These are phyloP conservation scores for Trichosporon faecale DNA, from an alignment of 1,284 basidiomycete species.

Conservation along the genomic window DNA sequence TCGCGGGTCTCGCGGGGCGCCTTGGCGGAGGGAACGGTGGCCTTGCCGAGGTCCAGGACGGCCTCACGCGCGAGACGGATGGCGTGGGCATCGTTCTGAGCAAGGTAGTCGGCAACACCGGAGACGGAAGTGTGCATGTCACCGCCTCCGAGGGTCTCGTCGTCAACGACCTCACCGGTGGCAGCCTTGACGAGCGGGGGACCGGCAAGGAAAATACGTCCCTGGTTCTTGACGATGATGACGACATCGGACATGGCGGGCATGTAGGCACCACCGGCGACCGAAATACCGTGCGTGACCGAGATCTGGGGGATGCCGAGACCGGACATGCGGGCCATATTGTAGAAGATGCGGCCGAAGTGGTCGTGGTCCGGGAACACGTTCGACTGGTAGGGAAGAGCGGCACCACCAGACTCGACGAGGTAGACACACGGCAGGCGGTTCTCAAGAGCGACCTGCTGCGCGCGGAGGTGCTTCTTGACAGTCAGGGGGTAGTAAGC, in stretches of 20 bases:
- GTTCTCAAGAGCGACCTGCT: constrained; percentile 83
- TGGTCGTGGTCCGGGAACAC: constrained; percentile 66
- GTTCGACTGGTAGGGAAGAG: constrained; percentile 86
- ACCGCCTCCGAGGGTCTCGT: constrained; percentile 76
- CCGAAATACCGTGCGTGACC: constrained; percentile 89
- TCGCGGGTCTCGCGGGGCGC: constrained; percentile 32
- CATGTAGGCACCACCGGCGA: constrained; percentile 75
- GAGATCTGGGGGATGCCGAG: constrained; percentile 87
- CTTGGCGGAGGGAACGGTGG: constrained; percentile 14
- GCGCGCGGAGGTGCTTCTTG: constrained; percentile 92
- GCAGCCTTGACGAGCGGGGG: constrained; percentile 94
- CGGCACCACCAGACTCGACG: constrained; percentile 67
- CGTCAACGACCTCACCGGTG: constrained; percentile 88
- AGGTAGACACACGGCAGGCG: constrained; percentile 87
- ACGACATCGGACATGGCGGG: constrained; percentile 97
- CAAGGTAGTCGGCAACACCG: constrained; percentile 90
- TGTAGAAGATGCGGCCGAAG: constrained; percentile 95
- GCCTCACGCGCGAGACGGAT: constrained; percentile 77
- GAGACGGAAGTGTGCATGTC: constrained; percentile 92
- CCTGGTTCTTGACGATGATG: constrained; percentile 86
- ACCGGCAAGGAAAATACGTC: constrained; percentile 91
- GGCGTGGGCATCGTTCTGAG: constrained; percentile 82
- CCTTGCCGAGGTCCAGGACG: constrained; percentile 69
- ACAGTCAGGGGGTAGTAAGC: constrained; percentile 91
- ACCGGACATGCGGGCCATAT: constrained; percentile 85